phyloP scores from a whole-genome alignment of 306 rosid genomes.

The Medicago arabica region DNA sequence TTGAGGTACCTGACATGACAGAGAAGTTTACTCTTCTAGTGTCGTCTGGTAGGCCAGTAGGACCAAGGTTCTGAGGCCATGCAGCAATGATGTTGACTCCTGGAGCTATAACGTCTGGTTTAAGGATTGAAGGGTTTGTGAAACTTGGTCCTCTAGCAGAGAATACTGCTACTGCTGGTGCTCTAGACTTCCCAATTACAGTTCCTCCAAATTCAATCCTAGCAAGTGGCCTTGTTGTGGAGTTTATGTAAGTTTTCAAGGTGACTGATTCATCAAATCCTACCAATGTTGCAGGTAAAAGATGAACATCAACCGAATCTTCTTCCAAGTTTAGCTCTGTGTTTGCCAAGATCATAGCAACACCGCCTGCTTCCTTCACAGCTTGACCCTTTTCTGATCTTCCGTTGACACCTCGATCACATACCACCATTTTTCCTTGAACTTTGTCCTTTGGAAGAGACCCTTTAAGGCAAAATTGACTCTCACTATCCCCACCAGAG shows the following conservation, averaged over 20 bases:
- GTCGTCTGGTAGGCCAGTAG: constrained; percentile 84
- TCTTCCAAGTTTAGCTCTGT: constrained; percentile 82
- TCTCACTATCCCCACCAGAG: constrained; percentile 50
- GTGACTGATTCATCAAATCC: constrained; percentile 78
- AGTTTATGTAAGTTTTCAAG: constrained; percentile 74
- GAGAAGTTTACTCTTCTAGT: constrained; percentile 81
- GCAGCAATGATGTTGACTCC: constrained; percentile 97
- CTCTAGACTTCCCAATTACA: constrained; percentile 69
- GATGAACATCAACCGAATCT: constrained; percentile 93
- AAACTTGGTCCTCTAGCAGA: constrained; percentile 91
- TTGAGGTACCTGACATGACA: constrained; percentile 94
- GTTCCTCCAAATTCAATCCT: constrained; percentile 80
- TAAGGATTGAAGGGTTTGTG: constrained; percentile 84
- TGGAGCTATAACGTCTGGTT: constrained; percentile 94
- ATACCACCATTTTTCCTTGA: constrained; percentile 77
- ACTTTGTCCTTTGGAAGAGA: constrained; percentile 82
- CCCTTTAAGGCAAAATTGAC: constrained; percentile 76
- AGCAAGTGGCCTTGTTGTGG: constrained; percentile 64
- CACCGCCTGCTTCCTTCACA: constrained; percentile 90
- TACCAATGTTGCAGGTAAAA: constrained; percentile 84
- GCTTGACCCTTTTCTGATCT: constrained; percentile 90
- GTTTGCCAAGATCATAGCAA: constrained; percentile 85
- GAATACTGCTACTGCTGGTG: constrained; percentile 86
- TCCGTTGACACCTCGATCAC: constrained; percentile 87
- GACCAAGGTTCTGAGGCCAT: constrained; percentile 98